phyloP scores from a whole-genome alignment of 176 grass and related monocot genomes.

The Paspalum notatum region DNA sequence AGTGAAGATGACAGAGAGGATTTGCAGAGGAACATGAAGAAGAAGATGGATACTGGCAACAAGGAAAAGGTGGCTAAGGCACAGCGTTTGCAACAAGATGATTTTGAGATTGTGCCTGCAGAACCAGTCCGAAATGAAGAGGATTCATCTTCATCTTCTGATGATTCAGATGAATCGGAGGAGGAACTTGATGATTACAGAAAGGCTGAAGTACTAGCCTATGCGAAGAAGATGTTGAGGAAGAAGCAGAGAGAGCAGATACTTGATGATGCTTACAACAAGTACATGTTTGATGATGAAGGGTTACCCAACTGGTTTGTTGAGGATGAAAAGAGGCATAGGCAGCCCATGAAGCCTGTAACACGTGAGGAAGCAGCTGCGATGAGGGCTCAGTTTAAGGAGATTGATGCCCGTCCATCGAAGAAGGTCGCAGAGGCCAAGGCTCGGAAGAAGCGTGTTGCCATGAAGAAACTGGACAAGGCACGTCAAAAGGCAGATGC shows the following conservation, averaged over 20 bases:
- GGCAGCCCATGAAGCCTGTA: conserved; percentile 66
- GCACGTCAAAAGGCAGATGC: conserved; percentile 81
- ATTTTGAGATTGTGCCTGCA: conserved; percentile 90
- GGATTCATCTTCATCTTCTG: conserved; percentile 70
- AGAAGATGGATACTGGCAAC: conserved; percentile 24
- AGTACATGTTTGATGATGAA: conserved; percentile 88
- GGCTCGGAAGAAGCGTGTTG: conserved; percentile 83
- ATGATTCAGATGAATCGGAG: conserved; percentile 66
- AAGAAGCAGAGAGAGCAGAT: conserved; percentile 98
- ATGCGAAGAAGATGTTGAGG: conserved; percentile 94
- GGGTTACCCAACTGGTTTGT: conserved; percentile 84
- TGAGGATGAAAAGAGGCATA: conserved; percentile 88
- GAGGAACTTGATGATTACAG: conserved; percentile 62
- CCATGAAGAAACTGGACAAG: conserved; percentile 73
- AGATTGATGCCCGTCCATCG: conserved; percentile 84
- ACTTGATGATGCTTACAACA: conserved; percentile 90
- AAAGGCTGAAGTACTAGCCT: conserved; percentile 89
- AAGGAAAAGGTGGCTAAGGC: conserved; percentile 33
- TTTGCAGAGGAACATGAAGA: conserved; percentile 42
- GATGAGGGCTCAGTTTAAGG: conserved; percentile 84
- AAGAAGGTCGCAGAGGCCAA: conserved; percentile 97
- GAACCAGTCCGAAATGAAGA: conserved; percentile 64
- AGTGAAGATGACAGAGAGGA: conserved; percentile 72
- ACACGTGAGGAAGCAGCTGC: conserved; percentile 84
- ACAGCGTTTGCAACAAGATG: conserved; percentile 45